A percentile compares a stretch with the other conserved stretches of the same genome.
Conservation (phyloP, 2,329 filamentous ascomycete species). For the Aspergillus pseudonomiae region DNA sequence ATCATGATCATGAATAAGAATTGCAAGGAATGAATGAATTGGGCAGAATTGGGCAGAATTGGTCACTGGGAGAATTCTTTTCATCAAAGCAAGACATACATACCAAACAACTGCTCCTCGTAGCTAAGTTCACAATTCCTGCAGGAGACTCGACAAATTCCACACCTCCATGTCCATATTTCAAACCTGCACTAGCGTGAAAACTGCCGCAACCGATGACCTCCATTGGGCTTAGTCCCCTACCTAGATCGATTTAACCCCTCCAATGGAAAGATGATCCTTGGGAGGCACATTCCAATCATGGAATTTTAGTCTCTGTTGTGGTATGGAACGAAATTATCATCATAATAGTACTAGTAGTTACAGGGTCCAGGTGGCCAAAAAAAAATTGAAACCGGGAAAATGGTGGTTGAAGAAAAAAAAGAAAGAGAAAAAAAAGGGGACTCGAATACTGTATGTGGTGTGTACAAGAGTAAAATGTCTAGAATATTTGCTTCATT, state of each 20-base stretch:
- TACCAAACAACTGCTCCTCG: background rate
- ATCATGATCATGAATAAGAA: background rate
- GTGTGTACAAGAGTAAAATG: too few relatives aligned
- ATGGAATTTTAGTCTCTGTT: constrained; percentile 3
- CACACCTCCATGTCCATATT: background rate
- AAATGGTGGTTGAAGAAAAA: too few relatives aligned
- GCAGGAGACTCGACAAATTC: background rate
- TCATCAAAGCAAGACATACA: background rate
- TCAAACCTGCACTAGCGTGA: constrained; percentile 4
- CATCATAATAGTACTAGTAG: background rate
- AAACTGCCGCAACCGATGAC: background rate
- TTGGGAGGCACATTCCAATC: constrained; percentile 1
- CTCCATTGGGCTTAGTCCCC: background rate
- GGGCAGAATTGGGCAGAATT: too few relatives aligned
- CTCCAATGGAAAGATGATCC: background rate
- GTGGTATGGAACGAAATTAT: constrained; percentile 3
- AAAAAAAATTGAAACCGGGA: background rate
- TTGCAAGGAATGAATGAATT: background rate
- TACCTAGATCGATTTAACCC: background rate
- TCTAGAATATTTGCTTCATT: too few relatives aligned
- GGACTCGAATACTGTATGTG: too few relatives aligned
- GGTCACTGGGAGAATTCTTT: background rate
- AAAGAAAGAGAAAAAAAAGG: too few relatives aligned
- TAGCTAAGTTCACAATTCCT: background rate
- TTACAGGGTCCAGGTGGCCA: background rate